Evolutionary conservation across 2,329 filamentous ascomycete species (phyloP).

Genomic region (Trichoderma gracile): DNA sequence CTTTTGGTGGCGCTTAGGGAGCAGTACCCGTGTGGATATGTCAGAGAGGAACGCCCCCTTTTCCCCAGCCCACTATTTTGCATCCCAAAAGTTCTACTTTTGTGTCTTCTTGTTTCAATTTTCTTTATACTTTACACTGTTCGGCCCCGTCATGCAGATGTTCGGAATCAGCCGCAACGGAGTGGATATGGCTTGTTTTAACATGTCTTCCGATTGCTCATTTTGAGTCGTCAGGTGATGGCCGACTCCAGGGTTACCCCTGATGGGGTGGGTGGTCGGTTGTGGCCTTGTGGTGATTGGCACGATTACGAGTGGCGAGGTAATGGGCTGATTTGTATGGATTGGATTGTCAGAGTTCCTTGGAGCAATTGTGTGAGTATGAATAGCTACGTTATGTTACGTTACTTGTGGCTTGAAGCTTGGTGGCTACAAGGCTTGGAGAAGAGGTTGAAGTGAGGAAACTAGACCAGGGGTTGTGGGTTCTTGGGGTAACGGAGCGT

Average conservation of each 20-base stretch:
- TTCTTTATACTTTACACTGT: background rate
- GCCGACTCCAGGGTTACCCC: conserved; percentile 2
- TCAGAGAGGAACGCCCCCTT: background rate
- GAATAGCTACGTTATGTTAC: background rate
- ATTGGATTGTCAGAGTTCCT: no score
- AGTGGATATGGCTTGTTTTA: background rate
- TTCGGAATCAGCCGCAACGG: conserved; percentile 15
- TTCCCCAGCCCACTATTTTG: background rate
- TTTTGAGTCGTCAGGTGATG: background rate
- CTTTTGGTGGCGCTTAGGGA: background rate
- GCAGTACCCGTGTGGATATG: background rate
- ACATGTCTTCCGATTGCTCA: background rate
- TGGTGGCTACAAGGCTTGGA: background rate
- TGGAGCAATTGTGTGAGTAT: background rate
- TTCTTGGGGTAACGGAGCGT: no score
- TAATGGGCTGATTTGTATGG: conserved; percentile 1
- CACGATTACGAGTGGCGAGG: background rate
- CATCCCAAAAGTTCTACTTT: background rate
- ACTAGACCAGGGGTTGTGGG: background rate
- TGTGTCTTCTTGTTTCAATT: conserved; percentile 1
- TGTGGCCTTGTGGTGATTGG: background rate
- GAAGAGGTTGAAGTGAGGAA: background rate
- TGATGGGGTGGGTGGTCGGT: background rate
- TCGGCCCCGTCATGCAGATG: background rate
- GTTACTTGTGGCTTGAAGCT: no score